Conservation (phyloP, 495 filamentous ascomycete species). For the Astrothelium subdiscretum region DNA sequence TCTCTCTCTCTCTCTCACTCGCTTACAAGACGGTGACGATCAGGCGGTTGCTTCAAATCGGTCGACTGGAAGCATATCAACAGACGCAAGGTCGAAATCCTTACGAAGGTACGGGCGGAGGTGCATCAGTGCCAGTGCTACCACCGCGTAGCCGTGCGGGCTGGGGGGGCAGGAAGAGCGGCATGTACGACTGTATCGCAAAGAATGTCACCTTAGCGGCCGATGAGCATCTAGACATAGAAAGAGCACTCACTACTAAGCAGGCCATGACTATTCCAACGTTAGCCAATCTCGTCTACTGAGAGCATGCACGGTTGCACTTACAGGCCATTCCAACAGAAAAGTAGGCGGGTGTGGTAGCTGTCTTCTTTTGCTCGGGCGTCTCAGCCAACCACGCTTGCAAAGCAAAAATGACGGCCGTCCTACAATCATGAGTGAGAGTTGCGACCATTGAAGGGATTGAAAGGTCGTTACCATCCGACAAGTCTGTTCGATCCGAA, state of each 20-base stretch:
- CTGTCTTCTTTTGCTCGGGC: slow-evolving; percentile 55
- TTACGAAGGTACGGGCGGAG: slow-evolving; percentile 34
- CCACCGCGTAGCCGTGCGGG: slow-evolving; percentile 26
- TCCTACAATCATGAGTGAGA: slow-evolving; percentile 39
- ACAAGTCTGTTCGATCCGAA: not conserved
- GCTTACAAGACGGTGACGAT: no score
- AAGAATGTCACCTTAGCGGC: slow-evolving; percentile 1
- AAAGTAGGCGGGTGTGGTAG: slow-evolving; percentile 68
- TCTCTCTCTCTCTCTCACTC: no score
- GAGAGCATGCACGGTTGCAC: slow-evolving; percentile 24
- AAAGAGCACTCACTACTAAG: slow-evolving; percentile 43
- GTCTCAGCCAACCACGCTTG: slow-evolving; percentile 82
- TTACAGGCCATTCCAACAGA: slow-evolving; percentile 74
- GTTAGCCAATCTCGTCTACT: slow-evolving; percentile 15
- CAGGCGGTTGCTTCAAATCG: no score
- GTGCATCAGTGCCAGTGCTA: slow-evolving; percentile 34
- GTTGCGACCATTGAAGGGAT: not conserved
- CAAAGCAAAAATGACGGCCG: slow-evolving; percentile 68
- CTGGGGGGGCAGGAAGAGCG: slow-evolving; percentile 63
- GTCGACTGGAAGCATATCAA: no score
- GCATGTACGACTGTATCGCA: slow-evolving; percentile 56
- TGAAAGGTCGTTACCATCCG: slow-evolving; percentile 54
- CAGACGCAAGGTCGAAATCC: no score
- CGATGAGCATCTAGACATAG: not conserved
- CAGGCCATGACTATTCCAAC: slow-evolving; percentile 58